Conservation (phyloP, 2,329 filamentous ascomycete genomes). For the Pseudogymnoascus sp. region DNA sequence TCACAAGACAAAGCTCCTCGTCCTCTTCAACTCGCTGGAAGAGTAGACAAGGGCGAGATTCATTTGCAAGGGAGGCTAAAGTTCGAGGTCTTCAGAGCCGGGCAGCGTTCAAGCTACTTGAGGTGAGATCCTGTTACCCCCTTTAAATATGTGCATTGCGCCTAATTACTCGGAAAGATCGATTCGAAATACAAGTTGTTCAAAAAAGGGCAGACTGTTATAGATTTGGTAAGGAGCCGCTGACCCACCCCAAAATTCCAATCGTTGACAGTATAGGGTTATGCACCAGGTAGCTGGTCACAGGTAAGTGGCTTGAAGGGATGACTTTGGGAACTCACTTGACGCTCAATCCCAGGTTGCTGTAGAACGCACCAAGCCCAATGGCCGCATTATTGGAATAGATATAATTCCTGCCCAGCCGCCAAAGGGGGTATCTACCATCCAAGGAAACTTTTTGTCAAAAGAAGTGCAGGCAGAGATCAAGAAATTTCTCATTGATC, state of each 20-base stretch:
- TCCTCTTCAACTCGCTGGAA: constrained; percentile 75
- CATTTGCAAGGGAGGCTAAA: constrained; percentile 64
- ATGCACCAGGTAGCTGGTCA: constrained; percentile 67
- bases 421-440: constrained; percentile 81
- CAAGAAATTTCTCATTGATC: constrained; percentile 62
- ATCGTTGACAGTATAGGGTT: constrained; percentile 44
- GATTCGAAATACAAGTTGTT: constrained; percentile 77
- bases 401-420: constrained; percentile 91
- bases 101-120: constrained; percentile 86
- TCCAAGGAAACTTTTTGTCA: constrained; percentile 89
- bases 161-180: constrained; percentile 45
- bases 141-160: neutral
- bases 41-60: constrained; percentile 64
- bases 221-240: constrained; percentile 64
- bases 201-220: constrained; percentile 69
- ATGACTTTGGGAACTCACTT: neutral
- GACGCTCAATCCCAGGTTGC: constrained; percentile 55
- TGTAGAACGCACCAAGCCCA: constrained; percentile 63
- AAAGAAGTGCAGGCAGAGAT: constrained; percentile 66
- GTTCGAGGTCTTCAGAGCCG: constrained; percentile 77
- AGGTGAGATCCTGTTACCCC: constrained; percentile 42
- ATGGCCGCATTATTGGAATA: constrained; percentile 78
- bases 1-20: constrained; percentile 13
- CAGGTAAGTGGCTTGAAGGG: constrained; percentile 38
- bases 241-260: constrained; percentile 2